These are phyloP conservation scores for Ogataea paradorogensis DNA, from an alignment of 805 yeast genomes.

Conservation along the genomic window DNA sequence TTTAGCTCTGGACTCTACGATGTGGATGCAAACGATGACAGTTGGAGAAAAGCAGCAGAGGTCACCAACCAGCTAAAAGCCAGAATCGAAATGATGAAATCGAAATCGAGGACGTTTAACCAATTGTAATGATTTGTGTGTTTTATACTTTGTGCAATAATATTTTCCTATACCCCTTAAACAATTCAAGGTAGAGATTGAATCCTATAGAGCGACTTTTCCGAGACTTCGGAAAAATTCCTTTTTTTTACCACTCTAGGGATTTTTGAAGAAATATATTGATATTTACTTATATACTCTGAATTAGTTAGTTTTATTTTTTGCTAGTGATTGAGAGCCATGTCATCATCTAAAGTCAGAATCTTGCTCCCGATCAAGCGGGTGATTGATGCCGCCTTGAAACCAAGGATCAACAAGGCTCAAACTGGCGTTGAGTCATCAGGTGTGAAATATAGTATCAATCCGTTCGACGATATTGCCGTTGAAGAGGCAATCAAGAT, in stretches of 20 bases:
- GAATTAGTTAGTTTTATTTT: not conserved
- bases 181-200: not conserved
- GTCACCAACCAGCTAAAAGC: constrained; percentile 84
- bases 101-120: constrained; percentile 38
- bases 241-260: not conserved
- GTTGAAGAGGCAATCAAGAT: constrained; percentile 88
- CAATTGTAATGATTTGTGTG: constrained; percentile 13
- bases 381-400: constrained; percentile 89
- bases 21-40: constrained; percentile 52
- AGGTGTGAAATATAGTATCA: constrained; percentile 89
- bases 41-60: constrained; percentile 88
- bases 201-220: constrained; percentile 4
- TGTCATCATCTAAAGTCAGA: constrained; percentile 50
- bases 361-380: constrained; percentile 94
- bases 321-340: constrained; percentile 8
- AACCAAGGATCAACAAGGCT: constrained; percentile 87
- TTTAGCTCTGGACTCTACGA: constrained; percentile 30
- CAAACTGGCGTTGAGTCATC: constrained; percentile 81
- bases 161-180: constrained; percentile 2
- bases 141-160: not conserved
- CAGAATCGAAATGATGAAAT: constrained; percentile 86
- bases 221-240: constrained; percentile 1
- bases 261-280: not conserved
- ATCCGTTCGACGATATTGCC: constrained; percentile 98
- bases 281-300: not conserved